These are phyloP conservation scores for Rhodotorula sp. DNA, from an alignment of 1,284 basidiomycete species.

Conservation along the genomic window DNA sequence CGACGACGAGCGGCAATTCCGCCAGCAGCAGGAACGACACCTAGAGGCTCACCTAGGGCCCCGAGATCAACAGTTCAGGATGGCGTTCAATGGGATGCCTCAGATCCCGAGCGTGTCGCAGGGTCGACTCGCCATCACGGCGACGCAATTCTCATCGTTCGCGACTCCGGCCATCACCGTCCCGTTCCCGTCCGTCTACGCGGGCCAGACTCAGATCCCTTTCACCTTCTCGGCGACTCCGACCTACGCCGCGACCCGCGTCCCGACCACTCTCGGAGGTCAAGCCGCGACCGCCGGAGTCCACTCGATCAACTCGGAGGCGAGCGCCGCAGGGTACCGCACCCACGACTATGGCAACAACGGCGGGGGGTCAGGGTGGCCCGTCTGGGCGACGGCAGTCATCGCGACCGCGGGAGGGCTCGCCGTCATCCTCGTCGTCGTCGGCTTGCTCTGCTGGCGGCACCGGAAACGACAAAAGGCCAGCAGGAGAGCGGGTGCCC, in stretches of 20 bases:
- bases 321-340: slow-evolving; percentile 9
- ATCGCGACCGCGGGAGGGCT: slow-evolving; percentile 22
- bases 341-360: slow-evolving; percentile 5
- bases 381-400: slow-evolving; percentile 33
- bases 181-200: slow-evolving; percentile 35
- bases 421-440: slow-evolving; percentile 11
- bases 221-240: slow-evolving; percentile 15
- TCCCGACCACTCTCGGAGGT: slow-evolving; percentile 28
- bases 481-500: slow-evolving; percentile 2
- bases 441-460: slow-evolving; percentile 21
- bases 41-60: not conserved
- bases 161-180: slow-evolving; percentile 35
- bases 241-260: slow-evolving; percentile 19
- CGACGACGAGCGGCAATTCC: not conserved
- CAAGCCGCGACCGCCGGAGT: slow-evolving; percentile 28
- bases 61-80: not conserved
- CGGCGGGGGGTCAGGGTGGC: slow-evolving; percentile 17
- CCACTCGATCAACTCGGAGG: slow-evolving; percentile 13
- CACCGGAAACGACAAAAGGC: slow-evolving; percentile 8
- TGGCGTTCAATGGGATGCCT: slow-evolving; percentile 18
- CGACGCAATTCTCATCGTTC: slow-evolving; percentile 16
- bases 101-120: slow-evolving; percentile 6
- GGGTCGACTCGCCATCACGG: slow-evolving; percentile 18
- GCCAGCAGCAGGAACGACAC: not conserved
- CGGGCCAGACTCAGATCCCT: slow-evolving; percentile 25